A percentile compares a stretch with the other conserved stretches of the same genome.
These are phyloP conservation scores for Botryotinia globosa DNA, from an alignment of 2,329 filamentous ascomycete genomes.

Conservation along the genomic window DNA sequence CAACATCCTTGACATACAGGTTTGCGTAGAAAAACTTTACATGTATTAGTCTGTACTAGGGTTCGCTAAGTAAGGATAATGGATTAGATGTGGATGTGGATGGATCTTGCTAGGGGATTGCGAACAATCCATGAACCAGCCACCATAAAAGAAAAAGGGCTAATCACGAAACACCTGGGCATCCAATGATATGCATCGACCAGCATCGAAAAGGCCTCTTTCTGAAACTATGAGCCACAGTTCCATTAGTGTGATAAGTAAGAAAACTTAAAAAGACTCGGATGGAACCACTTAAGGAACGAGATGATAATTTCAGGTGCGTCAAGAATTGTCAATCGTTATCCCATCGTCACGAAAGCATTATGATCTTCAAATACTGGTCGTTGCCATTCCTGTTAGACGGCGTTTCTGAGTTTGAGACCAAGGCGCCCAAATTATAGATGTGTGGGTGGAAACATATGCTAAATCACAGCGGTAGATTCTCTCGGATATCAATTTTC, in stretches of 20 bases:
- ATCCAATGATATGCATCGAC: slow-evolving; percentile 15
- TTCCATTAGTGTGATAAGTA: not conserved
- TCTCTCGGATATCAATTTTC: not conserved
- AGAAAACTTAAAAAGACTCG: not conserved
- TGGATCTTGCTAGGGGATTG: slow-evolving; percentile 9
- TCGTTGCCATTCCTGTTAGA: not conserved
- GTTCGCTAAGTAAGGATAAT: not conserved
- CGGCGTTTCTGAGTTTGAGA: slow-evolving; percentile 16
- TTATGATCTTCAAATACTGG: slow-evolving; percentile 13
- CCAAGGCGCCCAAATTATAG: slow-evolving; percentile 10
- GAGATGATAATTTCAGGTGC: slow-evolving; percentile 11
- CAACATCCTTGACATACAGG: not conserved
- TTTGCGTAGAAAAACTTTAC: slow-evolving; percentile 1
- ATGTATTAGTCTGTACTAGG: not conserved
- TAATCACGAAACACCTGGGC: slow-evolving; percentile 11
- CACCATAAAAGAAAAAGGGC: not conserved
- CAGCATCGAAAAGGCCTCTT: not conserved
- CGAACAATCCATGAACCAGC: slow-evolving; percentile 11
- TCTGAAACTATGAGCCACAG: slow-evolving; percentile 21
- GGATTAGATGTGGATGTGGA: not conserved
- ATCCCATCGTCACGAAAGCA: slow-evolving; percentile 14
- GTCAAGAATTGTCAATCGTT: slow-evolving; percentile 15
- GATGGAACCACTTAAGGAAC: slow-evolving; percentile 3
- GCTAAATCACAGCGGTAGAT: not conserved
- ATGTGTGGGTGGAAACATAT: not conserved